Evolutionary conservation across 805 yeast genomes (phyloP), one percentile per base, ranked within the genome.

Genomic region (Wickerhamiella occidentalis): DNA sequence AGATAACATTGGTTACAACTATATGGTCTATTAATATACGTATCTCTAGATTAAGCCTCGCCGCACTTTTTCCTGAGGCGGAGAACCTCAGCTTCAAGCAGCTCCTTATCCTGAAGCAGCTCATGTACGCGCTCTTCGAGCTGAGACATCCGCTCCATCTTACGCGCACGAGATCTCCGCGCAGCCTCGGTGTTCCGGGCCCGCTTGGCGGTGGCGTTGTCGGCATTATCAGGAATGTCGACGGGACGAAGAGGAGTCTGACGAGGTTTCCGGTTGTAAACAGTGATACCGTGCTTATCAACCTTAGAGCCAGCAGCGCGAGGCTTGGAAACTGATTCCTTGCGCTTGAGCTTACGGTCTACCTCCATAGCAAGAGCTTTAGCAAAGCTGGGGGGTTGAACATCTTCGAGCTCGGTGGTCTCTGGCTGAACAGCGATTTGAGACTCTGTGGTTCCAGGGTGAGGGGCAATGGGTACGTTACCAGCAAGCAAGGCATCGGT

Each of bases 111-210:
- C 23, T 67, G 62, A 44, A 81, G 56, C 52, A 88, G 71, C 35
- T 65, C 75, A 55, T 84, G 88, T 50, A 87, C 90, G 63, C 79
- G 82, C 21, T 68, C 78, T 67, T 90, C 96, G 62, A 88, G 71
- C 64, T 85, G 94, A 51, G 69, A 61, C 95, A 88, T 85, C 65
- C 95, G 78, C 66, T 88, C 88, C 79, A 85, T 77, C 69, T 90
- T 90, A 63, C 96, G 79, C 21, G 96, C 96, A 61, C 96, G 75
- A 23, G 95, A 86, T 62, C 96, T 78, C 66, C 96, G 79, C 6
- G 96, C 96, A 57, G 97, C 96, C 45, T 80, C 68, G n/a, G 90
- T 90, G 75, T 92, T 90, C 67, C 90, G 80, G 7, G 97, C 97
- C 64, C 97, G 80, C 71, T 90, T 90, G 59, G 83, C 65, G 42